Base-by-base conservation (phyloP, 257 asterid genomes). In the Fraxinus americana region DNA sequence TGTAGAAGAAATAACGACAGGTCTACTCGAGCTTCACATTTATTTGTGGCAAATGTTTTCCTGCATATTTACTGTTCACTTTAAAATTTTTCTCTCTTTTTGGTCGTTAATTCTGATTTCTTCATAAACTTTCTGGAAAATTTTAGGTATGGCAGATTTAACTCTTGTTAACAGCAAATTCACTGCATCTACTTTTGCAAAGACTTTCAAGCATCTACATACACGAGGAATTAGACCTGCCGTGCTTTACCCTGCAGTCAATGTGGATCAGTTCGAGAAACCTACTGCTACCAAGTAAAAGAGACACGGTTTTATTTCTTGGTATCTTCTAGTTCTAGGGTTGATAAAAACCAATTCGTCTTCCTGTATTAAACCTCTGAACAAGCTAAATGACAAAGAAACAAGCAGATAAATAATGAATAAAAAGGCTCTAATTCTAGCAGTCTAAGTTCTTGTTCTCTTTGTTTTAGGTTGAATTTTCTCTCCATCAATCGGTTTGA, bases 401-500 rank as follows among this genome's bases (percentile, higher is more conserved):
- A 17, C 29, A 57, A 14, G 7, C 69, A 12, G 43, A 66, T 35
- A 27, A 9, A 34, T 52, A 38, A 63, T 75, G 29, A 17, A 38
- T 5, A n/a, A 39, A 65, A 5, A 32, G 43, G 21, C n/a, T n/a
- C n/a, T 39, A 25, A 8, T 34, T n/a, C 17, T 57, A 57, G 66
- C 66, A 66, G 29, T 34, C 52, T n/a, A 59, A 21, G 5, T 79
- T 67, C 23, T 45, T 50, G 54, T 73, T 10, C 78, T 70, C 68
- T 80, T 54, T 76, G 6, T 54, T 86, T 27, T 83, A 93, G 98
- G 91, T 82, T 85, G 87, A 89, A 81, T 80, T 89, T 95, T 85
- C 96, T 95, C 41, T 95, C 99, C n/a, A 93, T 95, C 86, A 95
- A 95, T 79, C 97, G 99, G 43, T 95, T 91, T 84, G 99, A 96